phyloP scores from a whole-genome alignment of 257 asterid species.

The Cordia subcordata region DNA sequence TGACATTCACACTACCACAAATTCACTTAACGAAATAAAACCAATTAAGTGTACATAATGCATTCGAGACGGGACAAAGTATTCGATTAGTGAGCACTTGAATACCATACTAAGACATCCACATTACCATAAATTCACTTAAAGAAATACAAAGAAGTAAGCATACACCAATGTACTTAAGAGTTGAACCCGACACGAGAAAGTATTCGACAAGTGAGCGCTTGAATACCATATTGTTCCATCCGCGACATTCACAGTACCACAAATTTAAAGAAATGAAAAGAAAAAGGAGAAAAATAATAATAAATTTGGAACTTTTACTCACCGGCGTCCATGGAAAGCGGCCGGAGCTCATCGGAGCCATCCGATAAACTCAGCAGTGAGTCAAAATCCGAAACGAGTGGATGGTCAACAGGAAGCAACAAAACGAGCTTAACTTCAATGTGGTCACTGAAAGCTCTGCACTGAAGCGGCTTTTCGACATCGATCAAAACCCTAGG shows the following conservation, averaged over 20 bases:
- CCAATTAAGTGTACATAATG: too few species aligned
- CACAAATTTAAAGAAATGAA: background rate
- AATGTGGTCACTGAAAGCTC: constrained; percentile 60
- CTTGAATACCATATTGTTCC: too few species aligned
- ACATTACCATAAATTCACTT: too few species aligned
- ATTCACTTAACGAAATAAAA: too few species aligned
- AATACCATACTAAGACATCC: too few species aligned
- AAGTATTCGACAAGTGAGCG: too few species aligned
- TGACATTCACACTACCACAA: too few species aligned
- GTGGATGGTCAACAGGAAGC: constrained; percentile 84
- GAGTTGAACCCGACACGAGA: too few species aligned
- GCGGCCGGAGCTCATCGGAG: constrained; percentile 30
- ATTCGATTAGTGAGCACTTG: too few species aligned
- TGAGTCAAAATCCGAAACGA: constrained; percentile 54
- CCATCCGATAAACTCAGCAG: constrained; percentile 16
- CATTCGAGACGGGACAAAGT: too few species aligned
- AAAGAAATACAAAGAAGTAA: too few species aligned
- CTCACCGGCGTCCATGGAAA: constrained; percentile 59
- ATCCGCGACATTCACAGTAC: background rate
- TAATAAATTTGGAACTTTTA: background rate
- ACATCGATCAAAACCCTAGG: constrained; percentile 70
- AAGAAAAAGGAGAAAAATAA: background rate
- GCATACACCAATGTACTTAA: too few species aligned
- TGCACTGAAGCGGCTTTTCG: constrained; percentile 50
- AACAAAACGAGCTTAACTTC: constrained; percentile 72